Percentiles rank a stretch among this genome's conserved stretches.
These are phyloP conservation scores for Cyberlindnera xishuangbannaensis DNA, from an alignment of 805 yeast species.

Conservation along the genomic window DNA sequence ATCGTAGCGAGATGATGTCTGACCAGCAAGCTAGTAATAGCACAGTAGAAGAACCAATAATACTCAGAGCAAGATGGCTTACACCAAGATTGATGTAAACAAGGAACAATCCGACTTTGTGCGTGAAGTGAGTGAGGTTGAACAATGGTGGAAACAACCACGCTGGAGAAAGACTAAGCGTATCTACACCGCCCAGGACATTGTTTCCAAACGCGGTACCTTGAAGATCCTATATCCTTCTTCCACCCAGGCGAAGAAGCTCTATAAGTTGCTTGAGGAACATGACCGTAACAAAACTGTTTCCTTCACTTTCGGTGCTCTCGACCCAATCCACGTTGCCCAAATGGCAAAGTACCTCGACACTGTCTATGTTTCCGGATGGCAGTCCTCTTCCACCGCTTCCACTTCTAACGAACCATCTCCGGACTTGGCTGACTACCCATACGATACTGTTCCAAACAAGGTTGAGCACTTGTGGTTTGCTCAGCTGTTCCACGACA, in stretches of 20 bases:
- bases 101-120: slow-evolving; percentile 23
- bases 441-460: slow-evolving; percentile 98
- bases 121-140: slow-evolving; percentile 62
- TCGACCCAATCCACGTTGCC: slow-evolving; percentile 91
- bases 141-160: slow-evolving; percentile 89
- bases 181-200: slow-evolving; percentile 81
- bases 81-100: slow-evolving; percentile 15
- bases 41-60: not conserved
- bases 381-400: slow-evolving; percentile 99
- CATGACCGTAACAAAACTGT: slow-evolving; percentile 70
- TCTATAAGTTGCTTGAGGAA: slow-evolving; percentile 60
- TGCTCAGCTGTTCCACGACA: slow-evolving; percentile 95
- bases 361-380: slow-evolving; percentile 89
- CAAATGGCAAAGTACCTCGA: slow-evolving; percentile 97
- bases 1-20: too few species aligned
- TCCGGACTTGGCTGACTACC: slow-evolving; percentile 97
- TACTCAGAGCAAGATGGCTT: slow-evolving; percentile 8
- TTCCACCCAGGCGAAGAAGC: slow-evolving; percentile 72
- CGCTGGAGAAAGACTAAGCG: slow-evolving; percentile 89
- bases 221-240: slow-evolving; percentile 73
- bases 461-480: slow-evolving; percentile 95
- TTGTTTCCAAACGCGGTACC: slow-evolving; percentile 84
- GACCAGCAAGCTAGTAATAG: not conserved
- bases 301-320: slow-evolving; percentile 90
- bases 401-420: slow-evolving; percentile 97